These are phyloP conservation scores for Zychaea mexicana DNA, from an alignment of 371 early-diverging fungal species.

Conservation along the genomic window DNA sequence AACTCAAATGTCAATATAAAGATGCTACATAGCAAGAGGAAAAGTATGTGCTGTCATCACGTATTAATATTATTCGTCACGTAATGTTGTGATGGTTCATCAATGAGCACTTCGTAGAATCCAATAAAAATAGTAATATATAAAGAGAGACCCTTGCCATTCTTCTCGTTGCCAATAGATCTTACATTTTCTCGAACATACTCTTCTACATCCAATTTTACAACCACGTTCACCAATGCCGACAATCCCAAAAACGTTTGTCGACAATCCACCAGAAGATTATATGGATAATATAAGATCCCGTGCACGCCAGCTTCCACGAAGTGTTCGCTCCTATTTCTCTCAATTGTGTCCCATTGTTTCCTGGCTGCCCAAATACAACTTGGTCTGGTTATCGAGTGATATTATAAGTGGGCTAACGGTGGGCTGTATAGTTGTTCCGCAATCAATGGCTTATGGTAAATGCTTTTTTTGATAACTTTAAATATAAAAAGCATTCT, in stretches of 20 bases:
- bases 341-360: constrained; percentile 62
- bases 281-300: neutral
- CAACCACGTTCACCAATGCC: neutral
- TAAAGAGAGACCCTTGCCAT: no score
- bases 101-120: no score
- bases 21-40: neutral
- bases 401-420: constrained; percentile 76
- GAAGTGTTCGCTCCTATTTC: constrained; percentile 19
- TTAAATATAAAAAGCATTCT: neutral
- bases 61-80: no score
- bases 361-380: constrained; percentile 74
- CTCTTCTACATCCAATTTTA: no score
- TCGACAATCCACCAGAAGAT: constrained; percentile 3
- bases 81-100: no score
- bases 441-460: constrained; percentile 84
- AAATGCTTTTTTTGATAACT: neutral
- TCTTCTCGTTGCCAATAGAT: no score
- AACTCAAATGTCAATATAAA: neutral
- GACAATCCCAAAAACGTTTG: neutral
- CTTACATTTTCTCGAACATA: neutral
- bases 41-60: no score
- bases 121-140: no score
- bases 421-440: constrained; percentile 75
- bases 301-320: constrained; percentile 12
- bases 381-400: constrained; percentile 67